Conservation (phyloP, 352 stramenopile species). For the Phytopythium aichiense region DNA sequence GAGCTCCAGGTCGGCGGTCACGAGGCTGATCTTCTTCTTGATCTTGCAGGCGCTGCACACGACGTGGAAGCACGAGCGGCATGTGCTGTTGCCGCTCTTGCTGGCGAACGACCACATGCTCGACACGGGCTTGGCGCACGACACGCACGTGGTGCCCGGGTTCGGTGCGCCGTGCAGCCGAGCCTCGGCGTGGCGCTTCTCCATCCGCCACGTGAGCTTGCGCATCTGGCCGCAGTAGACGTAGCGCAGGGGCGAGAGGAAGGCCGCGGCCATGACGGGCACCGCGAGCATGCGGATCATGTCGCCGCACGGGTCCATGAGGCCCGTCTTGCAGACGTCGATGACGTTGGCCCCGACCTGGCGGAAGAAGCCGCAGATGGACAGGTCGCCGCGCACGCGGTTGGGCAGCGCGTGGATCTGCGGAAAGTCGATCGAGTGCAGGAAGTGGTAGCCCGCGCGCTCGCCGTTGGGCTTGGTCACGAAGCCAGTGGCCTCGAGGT, state of each 20-base stretch:
- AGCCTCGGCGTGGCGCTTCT: constrained; percentile 24
- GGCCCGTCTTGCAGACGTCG: constrained; percentile 36
- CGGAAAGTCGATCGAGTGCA: constrained; percentile 38
- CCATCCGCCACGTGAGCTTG: constrained; percentile 60
- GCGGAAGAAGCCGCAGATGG: constrained; percentile 49
- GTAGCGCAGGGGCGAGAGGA: constrained; percentile 32
- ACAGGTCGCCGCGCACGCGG: constrained; percentile 39
- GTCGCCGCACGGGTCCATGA: constrained; percentile 28
- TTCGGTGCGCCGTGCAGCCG: constrained; percentile 22
- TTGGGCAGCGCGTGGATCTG: constrained; percentile 29
- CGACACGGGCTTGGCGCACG: constrained; percentile 14
- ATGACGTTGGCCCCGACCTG: constrained; percentile 38
- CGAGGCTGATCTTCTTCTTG: constrained; percentile 34
- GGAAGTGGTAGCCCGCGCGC: constrained; percentile 28
- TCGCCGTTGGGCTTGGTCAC: constrained; percentile 21
- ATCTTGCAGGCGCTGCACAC: constrained; percentile 31
- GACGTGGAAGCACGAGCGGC: constrained; percentile 30
- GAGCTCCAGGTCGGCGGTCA: constrained; percentile 28
- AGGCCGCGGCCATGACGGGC: constrained; percentile 30
- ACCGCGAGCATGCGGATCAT: constrained; percentile 37
- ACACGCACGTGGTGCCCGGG: constrained; percentile 20
- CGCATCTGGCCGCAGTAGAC: constrained; percentile 60
- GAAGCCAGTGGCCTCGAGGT: constrained; percentile 32
- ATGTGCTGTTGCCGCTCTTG: constrained; percentile 19
- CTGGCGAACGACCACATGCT: constrained; percentile 20